Base-by-base conservation (phyloP, 257 asterid genomes). In the Solanum chmielewskii region DNA sequence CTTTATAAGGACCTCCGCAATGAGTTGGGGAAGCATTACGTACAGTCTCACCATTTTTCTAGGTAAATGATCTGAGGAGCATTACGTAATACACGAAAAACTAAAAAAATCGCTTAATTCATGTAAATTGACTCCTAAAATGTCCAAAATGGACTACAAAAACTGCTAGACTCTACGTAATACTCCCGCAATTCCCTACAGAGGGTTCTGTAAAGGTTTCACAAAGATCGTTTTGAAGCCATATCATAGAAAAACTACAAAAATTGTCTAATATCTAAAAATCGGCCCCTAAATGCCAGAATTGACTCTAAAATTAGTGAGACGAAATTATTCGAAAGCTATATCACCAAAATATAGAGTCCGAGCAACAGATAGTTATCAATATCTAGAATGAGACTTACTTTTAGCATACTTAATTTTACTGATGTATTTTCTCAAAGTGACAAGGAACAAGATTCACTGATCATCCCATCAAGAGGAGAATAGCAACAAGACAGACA, bases 201-300 rank as follows among this genome's bases (percentile, higher is more conserved):
- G n/a, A 56, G 11, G 64, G 64, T 56, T 56, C 2, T 2, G 25
- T 56, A 56, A 18, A 0, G 64, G 64, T 56, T 18, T 56, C n/a
- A 0, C 64, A 56, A 56, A 56, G 11, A 56, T 56, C 2, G 4
- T 56, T 0, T 0, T 1, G 0, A 56, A 56, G 11, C 2, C n/a
- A 18, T 56, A 56, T 18, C 64, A 56, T 7, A 7, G 1, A 56
- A 56, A 56, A 56, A 18, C 1, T 56, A 20, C 3, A 1, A 56
- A 56, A 56, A 56, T 18, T 20, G 5, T 20, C 64, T 56, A 56
- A 56, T 18, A 18, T 7, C 11, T 56, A 0, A 7, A 20, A 7
- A 56, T 56, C 20, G 64, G 11, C 25, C 64, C 25, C 64, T 7
- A 56, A 56, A 56, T 56, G 64, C 25, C 2, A 56, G 20, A 56